Base-by-base conservation (phyloP, 2,329 filamentous ascomycete species). In the Ophiocordyceps australis region DNA sequence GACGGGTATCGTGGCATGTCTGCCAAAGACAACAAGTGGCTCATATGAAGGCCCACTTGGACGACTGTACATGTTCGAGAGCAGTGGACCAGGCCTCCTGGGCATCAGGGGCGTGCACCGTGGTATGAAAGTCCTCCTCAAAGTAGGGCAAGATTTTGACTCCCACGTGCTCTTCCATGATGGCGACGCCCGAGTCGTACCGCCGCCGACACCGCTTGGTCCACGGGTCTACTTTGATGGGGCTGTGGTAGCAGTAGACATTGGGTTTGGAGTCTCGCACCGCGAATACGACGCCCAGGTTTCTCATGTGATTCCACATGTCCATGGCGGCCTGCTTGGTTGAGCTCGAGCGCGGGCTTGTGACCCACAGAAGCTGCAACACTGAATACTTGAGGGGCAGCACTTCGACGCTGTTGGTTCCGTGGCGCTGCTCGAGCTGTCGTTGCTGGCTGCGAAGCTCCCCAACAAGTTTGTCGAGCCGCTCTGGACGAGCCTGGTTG, bases 211-310 rank as follows among this genome's bases (percentile, higher is more conserved):
- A 57, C 28, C 54, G 45, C 34, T 52, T 56, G 10, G 48, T 52
- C 48, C 47, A 54, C 3, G 54, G 54, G n/a, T 52, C 47, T 6
- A 54, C 46, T 35, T 55, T 55, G 34, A 58, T 40, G 1, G 49
- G 47, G 28, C 53, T 54, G 29, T 58, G 54, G 27, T 53, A 56
- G 34, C 54, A 58, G 32, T 45, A 55, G 4, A 45, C 38, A 26
- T 54, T 52, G 5, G 50, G 42, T 15, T 49, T 46, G 5, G 48
- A 35, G 26, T 51, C 48, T 12, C 48, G 47, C 17, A 54, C 41
- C 4, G 44, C 38, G 25, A 43, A 52, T 3, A 55, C 40, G 5
- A 49, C 41, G 4, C 45, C 42, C 30, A 47, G 40, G 5, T 39
- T 41, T 30, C 47, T 45, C 27, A 55, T 34, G 12, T 48, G 36